Conservation (phyloP, 768 basidiomycete species). For the Amanita muscaria region DNA sequence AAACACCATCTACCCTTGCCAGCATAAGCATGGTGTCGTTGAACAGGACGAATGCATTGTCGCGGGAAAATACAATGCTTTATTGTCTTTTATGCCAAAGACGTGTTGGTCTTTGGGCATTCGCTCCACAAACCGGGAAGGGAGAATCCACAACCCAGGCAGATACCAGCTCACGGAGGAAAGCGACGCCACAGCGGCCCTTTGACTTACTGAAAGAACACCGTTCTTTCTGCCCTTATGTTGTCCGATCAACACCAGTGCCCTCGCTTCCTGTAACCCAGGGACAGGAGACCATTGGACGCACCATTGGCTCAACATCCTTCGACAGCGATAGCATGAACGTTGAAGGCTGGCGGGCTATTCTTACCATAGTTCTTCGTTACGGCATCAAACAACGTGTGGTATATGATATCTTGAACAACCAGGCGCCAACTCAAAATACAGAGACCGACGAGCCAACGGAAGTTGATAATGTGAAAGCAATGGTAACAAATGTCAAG, state of each 20-base stretch:
- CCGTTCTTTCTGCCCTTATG: constrained; percentile 80
- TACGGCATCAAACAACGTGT: constrained; percentile 53
- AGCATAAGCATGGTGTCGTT: constrained; percentile 3
- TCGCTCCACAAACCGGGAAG: constrained; percentile 19
- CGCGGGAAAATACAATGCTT: constrained; percentile 43
- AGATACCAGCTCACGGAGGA: constrained; percentile 12
- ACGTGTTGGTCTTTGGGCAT: constrained; percentile 75
- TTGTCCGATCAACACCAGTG: constrained; percentile 57
- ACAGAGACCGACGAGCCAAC: constrained; percentile 17
- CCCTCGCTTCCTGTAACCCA: constrained; percentile 38
- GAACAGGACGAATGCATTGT: neutral
- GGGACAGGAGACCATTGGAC: too few relatives aligned
- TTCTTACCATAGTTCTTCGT: constrained; percentile 58
- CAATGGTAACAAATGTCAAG: constrained; percentile 76
- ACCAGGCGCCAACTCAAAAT: constrained; percentile 9
- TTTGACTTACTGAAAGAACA: constrained; percentile 78
- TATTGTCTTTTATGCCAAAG: constrained; percentile 67
- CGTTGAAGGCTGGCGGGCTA: constrained; percentile 75
- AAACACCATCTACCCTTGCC: constrained; percentile 9
- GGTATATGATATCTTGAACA: constrained; percentile 21
- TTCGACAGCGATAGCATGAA: constrained; percentile 22
- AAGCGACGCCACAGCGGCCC: constrained; percentile 31
- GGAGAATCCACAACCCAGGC: neutral
- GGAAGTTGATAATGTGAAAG: constrained; percentile 49
- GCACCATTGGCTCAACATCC: too few relatives aligned